Evolutionary conservation across 1,284 basidiomycete genomes (phyloP).

Genomic region (Dichomitus squalens): DNA sequence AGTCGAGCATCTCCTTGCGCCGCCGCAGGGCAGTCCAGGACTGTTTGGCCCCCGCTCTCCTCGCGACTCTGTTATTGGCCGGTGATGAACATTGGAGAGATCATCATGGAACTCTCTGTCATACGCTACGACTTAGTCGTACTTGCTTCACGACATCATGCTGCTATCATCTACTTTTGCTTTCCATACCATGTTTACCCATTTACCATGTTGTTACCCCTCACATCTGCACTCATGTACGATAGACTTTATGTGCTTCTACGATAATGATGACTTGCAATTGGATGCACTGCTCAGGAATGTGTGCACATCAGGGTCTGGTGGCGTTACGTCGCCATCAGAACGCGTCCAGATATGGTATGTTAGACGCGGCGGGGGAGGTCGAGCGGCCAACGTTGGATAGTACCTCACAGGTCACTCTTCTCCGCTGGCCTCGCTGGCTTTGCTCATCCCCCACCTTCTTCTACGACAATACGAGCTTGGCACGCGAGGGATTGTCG

Average conservation of each 20-base stretch:
- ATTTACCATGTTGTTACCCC: conserved; percentile 4
- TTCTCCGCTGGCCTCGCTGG: no score
- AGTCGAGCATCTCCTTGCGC: conserved; percentile 49
- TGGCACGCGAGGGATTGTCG: not conserved
- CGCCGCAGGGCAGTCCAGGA: conserved; percentile 56
- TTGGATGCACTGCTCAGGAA: not conserved
- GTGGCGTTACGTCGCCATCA: no score
- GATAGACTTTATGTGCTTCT: conserved; percentile 1
- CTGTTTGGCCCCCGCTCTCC: conserved; percentile 67
- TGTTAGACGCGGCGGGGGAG: no score
- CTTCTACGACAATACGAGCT: no score
- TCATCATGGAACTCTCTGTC: conserved; percentile 1
- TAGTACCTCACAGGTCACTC: no score
- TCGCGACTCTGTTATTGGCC: conserved; percentile 36
- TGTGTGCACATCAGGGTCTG: no score
- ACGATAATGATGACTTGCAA: not conserved
- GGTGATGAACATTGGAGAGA: conserved; percentile 9
- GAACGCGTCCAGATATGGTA: no score
- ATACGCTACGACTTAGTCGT: conserved; percentile 9
- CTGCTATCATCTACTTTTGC: not conserved
- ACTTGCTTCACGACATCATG: conserved; percentile 12
- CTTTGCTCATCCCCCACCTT: no score
- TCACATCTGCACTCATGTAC: not conserved
- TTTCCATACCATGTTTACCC: not conserved
- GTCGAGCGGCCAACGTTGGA: no score